A percentile compares a stretch with the other conserved stretches of the same genome.
phyloP scores from a whole-genome alignment of 129 eudicot genomes.

The Ambrosia artemisiifolia region DNA sequence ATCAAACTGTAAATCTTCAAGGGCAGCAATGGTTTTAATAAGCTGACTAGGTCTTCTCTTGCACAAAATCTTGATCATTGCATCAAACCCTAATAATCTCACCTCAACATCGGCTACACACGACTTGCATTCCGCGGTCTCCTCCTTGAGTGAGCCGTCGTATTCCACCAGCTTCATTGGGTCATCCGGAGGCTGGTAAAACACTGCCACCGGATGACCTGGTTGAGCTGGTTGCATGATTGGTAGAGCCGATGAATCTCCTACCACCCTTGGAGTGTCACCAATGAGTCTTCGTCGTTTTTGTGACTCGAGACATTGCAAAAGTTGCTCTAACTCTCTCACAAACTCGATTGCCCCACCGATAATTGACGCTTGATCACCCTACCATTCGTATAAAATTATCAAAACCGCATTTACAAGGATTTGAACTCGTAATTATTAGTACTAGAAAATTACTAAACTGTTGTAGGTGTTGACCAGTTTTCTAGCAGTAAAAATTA shows the following conservation, averaged over 20 bases:
- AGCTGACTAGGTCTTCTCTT: slow-evolving; percentile 91
- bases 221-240: slow-evolving; percentile 40
- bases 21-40: slow-evolving; percentile 67
- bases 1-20: slow-evolving; percentile 80
- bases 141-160: slow-evolving; percentile 54
- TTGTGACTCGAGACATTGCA: slow-evolving; percentile 95
- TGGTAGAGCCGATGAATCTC: slow-evolving; percentile 37
- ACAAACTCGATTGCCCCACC: slow-evolving; percentile 99
- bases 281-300: slow-evolving; percentile 77
- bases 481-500: no score
- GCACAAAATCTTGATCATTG: slow-evolving; percentile 82
- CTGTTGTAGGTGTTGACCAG: no score
- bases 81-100: slow-evolving; percentile 78
- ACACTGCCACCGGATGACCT: slow-evolving; percentile 27
- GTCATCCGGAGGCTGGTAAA: slow-evolving; percentile 35
- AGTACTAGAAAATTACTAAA: no score
- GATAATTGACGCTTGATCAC: slow-evolving; percentile 93
- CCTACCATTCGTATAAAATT: slow-evolving; percentile 34
- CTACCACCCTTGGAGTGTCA: slow-evolving; percentile 45
- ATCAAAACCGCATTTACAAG: background rate
- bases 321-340: slow-evolving; percentile 84
- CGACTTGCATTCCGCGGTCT: slow-evolving; percentile 86
- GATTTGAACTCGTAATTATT: background rate
- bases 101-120: slow-evolving; percentile 87
- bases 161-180: slow-evolving; percentile 44